A percentile compares a stretch with the other conserved stretches of the same genome.
phyloP scores from a whole-genome alignment of 2,329 filamentous ascomycete species.

The Colletotrichum caudatum region DNA sequence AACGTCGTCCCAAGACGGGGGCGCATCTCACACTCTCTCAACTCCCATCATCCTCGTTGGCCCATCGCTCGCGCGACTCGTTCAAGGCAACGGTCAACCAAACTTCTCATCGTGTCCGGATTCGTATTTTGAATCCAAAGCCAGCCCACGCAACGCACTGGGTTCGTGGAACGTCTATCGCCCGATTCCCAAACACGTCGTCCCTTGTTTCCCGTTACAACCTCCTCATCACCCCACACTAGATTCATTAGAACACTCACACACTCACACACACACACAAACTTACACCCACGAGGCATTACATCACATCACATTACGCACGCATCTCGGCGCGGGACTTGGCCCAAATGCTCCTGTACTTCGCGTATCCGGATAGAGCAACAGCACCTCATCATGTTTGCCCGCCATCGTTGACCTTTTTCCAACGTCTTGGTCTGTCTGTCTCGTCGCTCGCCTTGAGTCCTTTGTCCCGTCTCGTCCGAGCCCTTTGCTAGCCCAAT shows the following conservation, averaged over 20 bases:
- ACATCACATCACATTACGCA: background rate
- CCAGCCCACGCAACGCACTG: background rate
- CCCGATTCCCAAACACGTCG: slow-evolving; percentile 26
- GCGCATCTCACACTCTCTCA: background rate
- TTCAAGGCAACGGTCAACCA: slow-evolving; percentile 5
- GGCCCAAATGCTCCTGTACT: background rate
- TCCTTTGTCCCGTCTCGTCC: background rate
- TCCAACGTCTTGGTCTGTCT: background rate
- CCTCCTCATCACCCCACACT: background rate
- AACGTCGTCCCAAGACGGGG: background rate
- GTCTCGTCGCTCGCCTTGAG: background rate
- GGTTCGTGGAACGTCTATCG: slow-evolving; percentile 13
- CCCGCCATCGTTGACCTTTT: background rate
- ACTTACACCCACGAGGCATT: background rate
- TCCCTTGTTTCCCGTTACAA: background rate
- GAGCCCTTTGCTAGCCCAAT: slow-evolving; percentile 2
- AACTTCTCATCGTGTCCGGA: slow-evolving; percentile 23
- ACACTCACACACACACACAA: background rate
- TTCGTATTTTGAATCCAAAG: slow-evolving; percentile 34
- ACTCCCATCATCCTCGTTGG: slow-evolving; percentile 4
- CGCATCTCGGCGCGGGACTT: background rate
- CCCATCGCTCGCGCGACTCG: slow-evolving; percentile 1
- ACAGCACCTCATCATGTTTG: background rate
- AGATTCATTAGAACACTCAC: background rate
- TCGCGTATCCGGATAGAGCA: background rate